Evolutionary conservation across 148 eudicot genomes (phyloP).

Genomic region (Persicaria maculosa): DNA sequence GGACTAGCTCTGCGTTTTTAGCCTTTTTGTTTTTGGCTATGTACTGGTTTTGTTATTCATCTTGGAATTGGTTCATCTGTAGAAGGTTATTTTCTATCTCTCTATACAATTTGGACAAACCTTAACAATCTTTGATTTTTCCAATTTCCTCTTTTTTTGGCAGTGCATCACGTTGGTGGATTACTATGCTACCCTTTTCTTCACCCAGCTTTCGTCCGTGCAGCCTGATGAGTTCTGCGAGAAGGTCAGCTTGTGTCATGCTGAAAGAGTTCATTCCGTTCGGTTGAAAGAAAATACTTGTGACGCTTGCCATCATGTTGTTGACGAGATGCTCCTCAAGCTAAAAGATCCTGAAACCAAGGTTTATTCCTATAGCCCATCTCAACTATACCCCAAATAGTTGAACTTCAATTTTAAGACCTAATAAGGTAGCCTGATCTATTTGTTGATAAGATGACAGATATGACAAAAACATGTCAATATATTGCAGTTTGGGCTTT

Average conservation of each 20-base stretch:
- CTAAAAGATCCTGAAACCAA: slow-evolving; percentile 82
- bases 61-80: neutral
- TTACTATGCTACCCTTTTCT: slow-evolving; percentile 68
- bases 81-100: neutral
- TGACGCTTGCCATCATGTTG: slow-evolving; percentile 48
- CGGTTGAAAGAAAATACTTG: slow-evolving; percentile 34
- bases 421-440: too few species aligned
- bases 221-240: slow-evolving; percentile 61
- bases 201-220: slow-evolving; percentile 48
- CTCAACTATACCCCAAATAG: neutral
- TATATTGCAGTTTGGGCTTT: too few species aligned
- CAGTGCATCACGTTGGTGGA: slow-evolving; percentile 81
- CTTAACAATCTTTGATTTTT: neutral
- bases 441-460: too few species aligned
- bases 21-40: neutral
- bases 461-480: too few species aligned
- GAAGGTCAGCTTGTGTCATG: slow-evolving; percentile 49
- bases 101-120: neutral
- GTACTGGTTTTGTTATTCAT: neutral
- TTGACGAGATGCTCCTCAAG: slow-evolving; percentile 52
- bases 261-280: slow-evolving; percentile 18
- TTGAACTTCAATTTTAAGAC: neutral
- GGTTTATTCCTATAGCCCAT: slow-evolving; percentile 30
- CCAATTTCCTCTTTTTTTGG: slow-evolving; percentile 13
- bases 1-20: neutral